Evolutionary conservation across 225 moss, liverwort and hornwort genomes (phyloP).

Genomic region (Pleurozium schreberi): DNA sequence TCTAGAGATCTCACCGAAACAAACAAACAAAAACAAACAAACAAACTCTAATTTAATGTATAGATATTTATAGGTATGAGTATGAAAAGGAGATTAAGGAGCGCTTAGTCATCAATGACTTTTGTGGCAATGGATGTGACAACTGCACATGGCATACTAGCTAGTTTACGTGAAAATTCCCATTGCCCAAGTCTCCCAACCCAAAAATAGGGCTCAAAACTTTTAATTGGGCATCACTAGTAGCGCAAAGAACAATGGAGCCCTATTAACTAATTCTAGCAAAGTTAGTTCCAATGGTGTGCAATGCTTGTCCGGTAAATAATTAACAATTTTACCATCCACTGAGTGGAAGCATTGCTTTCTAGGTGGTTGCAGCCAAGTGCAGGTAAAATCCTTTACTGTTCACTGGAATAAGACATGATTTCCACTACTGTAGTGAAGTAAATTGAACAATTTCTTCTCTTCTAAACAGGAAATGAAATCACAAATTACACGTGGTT

Average conservation of each 20-base stretch:
- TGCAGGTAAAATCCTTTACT: background rate
- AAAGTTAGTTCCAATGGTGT: no score
- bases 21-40: no score
- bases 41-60: no score
- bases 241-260: rapidly evolving
- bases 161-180: background rate
- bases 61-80: background rate
- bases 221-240: rapidly evolving
- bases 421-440: background rate
- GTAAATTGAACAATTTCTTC: background rate
- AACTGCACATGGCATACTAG: rapidly evolving
- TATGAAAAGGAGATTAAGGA: background rate
- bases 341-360: no score
- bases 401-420: background rate
- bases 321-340: no score
- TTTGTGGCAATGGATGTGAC: background rate
- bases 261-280: background rate
- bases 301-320: no score
- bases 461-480: background rate
- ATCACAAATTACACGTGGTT: background rate
- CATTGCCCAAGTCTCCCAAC: background rate
- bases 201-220: background rate
- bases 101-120: background rate
- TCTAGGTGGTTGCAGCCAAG: background rate
- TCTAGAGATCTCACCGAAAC: no score